A percentile compares a stretch with the other conserved stretches of the same genome.
phyloP scores from a whole-genome alignment of 768 basidiomycete genomes.

The Termitomyces sp. region DNA sequence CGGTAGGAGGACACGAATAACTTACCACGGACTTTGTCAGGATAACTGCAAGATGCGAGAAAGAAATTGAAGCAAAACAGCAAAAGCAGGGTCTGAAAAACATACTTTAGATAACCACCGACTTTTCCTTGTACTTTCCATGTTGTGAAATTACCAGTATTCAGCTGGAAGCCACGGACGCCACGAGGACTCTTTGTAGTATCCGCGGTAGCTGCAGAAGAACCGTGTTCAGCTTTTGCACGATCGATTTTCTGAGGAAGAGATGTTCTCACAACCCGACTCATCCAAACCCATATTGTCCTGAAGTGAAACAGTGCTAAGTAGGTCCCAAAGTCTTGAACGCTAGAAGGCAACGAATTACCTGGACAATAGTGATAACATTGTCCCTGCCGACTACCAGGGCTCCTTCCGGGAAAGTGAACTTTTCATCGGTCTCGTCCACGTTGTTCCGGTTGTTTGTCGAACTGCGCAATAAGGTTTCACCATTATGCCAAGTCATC shows the following conservation, averaged over 20 bases:
- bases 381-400: conserved; percentile 54
- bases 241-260: background rate
- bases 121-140: conserved; percentile 78
- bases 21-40: conserved; percentile 56
- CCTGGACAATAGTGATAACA: conserved; percentile 74
- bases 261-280: conserved; percentile 36
- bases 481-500: background rate
- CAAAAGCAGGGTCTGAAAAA: conserved; percentile 4
- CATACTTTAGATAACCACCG: conserved; percentile 63
- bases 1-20: background rate
- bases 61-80: background rate
- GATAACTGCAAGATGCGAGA: conserved; percentile 41
- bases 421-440: conserved; percentile 66
- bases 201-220: conserved; percentile 35
- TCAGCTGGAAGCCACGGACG: conserved; percentile 70
- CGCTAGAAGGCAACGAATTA: conserved; percentile 18
- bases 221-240: background rate
- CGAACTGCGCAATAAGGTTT: conserved; percentile 36
- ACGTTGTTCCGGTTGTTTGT: conserved; percentile 57
- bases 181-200: conserved; percentile 72
- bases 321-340: background rate
- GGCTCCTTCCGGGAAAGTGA: conserved; percentile 54
- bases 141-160: conserved; percentile 48
- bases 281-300: conserved; percentile 82
- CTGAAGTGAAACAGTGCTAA: conserved; percentile 24